Evolutionary conservation across 164 flowering plant species (phyloP), one percentile per base, ranked within the genome.

Genomic region (Macadamia tetraphylla): DNA sequence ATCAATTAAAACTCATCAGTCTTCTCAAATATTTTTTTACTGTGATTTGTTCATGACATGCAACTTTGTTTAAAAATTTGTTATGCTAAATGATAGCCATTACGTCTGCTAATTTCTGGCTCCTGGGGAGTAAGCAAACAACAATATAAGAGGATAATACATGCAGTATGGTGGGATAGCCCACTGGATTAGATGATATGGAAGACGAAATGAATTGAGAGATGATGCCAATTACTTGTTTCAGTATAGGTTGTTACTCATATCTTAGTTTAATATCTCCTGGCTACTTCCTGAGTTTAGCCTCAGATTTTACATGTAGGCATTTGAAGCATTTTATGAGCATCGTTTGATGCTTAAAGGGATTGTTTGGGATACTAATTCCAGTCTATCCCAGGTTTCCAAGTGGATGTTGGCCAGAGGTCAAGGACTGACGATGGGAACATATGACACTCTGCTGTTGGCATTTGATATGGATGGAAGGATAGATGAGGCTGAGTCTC

Each of bases 381-480:
- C 18, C 6, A 9, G 17, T 9, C 29, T 7, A 61, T 67, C 46
- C 40, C 72, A 95, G 98, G 88, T 95, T 68, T 83, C 89, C 14
- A 95, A 92, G 79, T 95, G 99, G 99, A 83, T 95, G 99, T 67
- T 95, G 77, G 83, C 90, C 84, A 95, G 89, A 84, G 99, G 99
- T 56, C 97, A 92, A 79, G 96, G 94, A 66, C 76, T 89, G 49
- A 90, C 98, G 40, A 92, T 95, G 99, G 89, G 84, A 67, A 95
- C 99, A 43, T 95, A 89, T 70, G 97, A 95, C 69, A 78, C 87
- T 9, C 87, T 95, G 58, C 76, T 95, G 9, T 80, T 95, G 74
- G 98, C 99, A 74, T 92, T 89, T 75, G 99, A 92, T 73, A 87
- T 82, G 92, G 97, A 92, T 59, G 43, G 72, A 67, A 85, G 99